Evolutionary conservation across 2,329 filamentous ascomycete species (phyloP).

Genomic region (Penicillium sp.): DNA sequence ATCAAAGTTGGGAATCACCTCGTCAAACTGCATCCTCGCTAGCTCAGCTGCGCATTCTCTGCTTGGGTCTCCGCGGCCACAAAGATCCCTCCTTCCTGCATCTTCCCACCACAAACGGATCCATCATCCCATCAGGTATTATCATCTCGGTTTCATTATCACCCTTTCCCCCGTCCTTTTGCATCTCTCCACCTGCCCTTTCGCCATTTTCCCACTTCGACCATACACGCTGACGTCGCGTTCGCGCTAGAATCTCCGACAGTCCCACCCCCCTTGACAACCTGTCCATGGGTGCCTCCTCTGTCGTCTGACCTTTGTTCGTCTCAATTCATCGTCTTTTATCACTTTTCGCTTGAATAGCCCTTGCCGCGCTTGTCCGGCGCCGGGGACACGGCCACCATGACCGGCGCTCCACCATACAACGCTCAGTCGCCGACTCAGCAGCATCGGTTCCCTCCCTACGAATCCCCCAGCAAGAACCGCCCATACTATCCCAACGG

Average conservation of each 20-base stretch:
- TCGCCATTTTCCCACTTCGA: neutral
- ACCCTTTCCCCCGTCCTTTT: neutral
- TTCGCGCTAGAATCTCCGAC: slow-evolving; percentile 16
- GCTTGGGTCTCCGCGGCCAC: slow-evolving; percentile 25
- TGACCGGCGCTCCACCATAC: slow-evolving; percentile 47
- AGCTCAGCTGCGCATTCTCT: slow-evolving; percentile 28
- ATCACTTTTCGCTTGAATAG: slow-evolving; percentile 7
- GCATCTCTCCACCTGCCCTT: neutral
- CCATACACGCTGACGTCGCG: slow-evolving; percentile 22
- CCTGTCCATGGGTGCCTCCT: slow-evolving; percentile 15
- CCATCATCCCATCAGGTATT: slow-evolving; percentile 22
- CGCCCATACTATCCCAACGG: slow-evolving; percentile 44
- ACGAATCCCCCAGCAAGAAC: slow-evolving; percentile 45
- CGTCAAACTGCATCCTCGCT: slow-evolving; percentile 22
- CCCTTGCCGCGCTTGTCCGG: slow-evolving; percentile 28
- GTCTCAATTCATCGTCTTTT: slow-evolving; percentile 16
- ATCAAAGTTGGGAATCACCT: neutral
- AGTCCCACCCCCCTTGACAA: slow-evolving; percentile 18
- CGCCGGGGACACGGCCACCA: slow-evolving; percentile 35
- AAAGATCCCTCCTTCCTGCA: slow-evolving; percentile 25
- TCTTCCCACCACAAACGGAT: slow-evolving; percentile 28
- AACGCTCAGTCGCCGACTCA: slow-evolving; percentile 47
- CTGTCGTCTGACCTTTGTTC: slow-evolving; percentile 9
- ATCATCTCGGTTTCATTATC: slow-evolving; percentile 9
- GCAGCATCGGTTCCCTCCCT: slow-evolving; percentile 42